A percentile compares a stretch with the other conserved stretches of the same genome.
These are phyloP conservation scores for Pyrenochaeta sp. DNA, from an alignment of 2,329 filamentous ascomycete genomes.

Conservation along the genomic window DNA sequence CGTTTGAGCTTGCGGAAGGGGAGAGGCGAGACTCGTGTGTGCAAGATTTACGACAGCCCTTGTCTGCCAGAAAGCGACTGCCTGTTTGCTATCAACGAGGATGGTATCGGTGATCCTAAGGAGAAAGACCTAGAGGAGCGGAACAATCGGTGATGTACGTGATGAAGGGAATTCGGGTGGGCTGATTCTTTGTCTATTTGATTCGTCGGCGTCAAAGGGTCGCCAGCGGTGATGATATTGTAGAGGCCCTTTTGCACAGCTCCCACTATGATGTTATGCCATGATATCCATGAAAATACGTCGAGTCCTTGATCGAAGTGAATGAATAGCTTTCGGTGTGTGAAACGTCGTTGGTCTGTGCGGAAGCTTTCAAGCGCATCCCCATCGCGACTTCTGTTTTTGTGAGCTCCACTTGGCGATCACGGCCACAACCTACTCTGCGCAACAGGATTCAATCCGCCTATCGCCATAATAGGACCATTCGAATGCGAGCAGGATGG, in stretches of 20 bases:
- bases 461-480: conserved; percentile 6
- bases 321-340: neutral
- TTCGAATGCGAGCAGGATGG: conserved; percentile 73
- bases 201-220: conserved; percentile 23
- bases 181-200: conserved; percentile 4
- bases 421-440: conserved; percentile 19
- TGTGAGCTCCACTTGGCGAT: conserved; percentile 33
- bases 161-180: neutral
- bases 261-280: conserved; percentile 5
- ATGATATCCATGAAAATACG: conserved; percentile 7
- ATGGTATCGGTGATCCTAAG: conserved; percentile 93
- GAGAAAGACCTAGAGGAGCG: conserved; percentile 92
- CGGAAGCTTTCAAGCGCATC: conserved; percentile 26
- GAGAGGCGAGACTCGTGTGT: conserved; percentile 91
- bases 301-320: neutral
- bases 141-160: conserved; percentile 26
- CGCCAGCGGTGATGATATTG: conserved; percentile 9
- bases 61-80: conserved; percentile 97
- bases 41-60: conserved; percentile 99
- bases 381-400: conserved; percentile 45
- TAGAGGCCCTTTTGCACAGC: conserved; percentile 11
- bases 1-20: conserved; percentile 95
- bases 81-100: conserved; percentile 95
- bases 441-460: conserved; percentile 17
- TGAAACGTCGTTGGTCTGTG: conserved; percentile 19